Evolutionary conservation across 768 basidiomycete genomes (phyloP).

Genomic region (Serendipita vermifera): DNA sequence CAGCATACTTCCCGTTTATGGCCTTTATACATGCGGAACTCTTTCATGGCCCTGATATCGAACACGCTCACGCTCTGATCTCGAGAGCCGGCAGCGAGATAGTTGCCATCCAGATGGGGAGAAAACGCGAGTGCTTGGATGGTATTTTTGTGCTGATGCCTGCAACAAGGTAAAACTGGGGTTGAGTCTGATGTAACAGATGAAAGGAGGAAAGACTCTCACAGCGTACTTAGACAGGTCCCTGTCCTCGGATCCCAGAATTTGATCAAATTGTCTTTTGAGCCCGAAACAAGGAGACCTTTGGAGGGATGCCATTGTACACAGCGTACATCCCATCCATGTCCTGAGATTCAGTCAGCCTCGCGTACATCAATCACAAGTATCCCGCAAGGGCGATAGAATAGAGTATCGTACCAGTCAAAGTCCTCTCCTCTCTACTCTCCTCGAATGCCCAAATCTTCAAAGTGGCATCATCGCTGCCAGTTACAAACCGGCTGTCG

Average conservation of each 20-base stretch:
- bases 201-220: slow-evolving; percentile 21
- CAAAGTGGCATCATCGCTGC: slow-evolving; percentile 89
- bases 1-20: slow-evolving; percentile 99
- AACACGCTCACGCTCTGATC: slow-evolving; percentile 94
- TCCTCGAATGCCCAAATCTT: slow-evolving; percentile 93
- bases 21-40: slow-evolving; percentile 79
- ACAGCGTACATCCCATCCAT: slow-evolving; percentile 97
- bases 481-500: slow-evolving; percentile 83
- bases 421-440: slow-evolving; percentile 71
- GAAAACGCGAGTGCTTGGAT: slow-evolving; percentile 90
- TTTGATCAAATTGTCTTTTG: slow-evolving; percentile 96
- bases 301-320: slow-evolving; percentile 99
- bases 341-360: slow-evolving; percentile 39
- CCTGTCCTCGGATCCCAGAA: slow-evolving; percentile 98
- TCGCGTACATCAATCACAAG: not conserved
- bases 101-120: slow-evolving; percentile 62
- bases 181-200: not conserved
- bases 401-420: slow-evolving; percentile 48
- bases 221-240: slow-evolving; percentile 84
- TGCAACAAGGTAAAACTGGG: slow-evolving; percentile 21
- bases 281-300: slow-evolving; percentile 86
- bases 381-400: not conserved
- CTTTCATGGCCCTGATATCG: slow-evolving; percentile 97
- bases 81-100: slow-evolving; percentile 87
- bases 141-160: slow-evolving; percentile 95